Conservation (phyloP, 345 rosid genomes). For the Arabis alpina region DNA sequence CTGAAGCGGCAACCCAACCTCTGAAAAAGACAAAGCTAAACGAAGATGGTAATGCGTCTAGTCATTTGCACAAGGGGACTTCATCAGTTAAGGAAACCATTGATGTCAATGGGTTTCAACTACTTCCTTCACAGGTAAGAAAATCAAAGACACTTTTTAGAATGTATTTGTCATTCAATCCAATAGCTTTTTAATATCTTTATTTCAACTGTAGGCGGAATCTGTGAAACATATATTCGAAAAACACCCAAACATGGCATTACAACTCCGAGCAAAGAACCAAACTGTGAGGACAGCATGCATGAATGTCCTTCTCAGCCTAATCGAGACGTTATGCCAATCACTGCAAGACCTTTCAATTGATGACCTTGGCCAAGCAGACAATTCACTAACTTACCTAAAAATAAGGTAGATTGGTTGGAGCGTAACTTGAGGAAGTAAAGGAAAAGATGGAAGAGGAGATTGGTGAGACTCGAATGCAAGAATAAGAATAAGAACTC, state of each 20-base stretch:
- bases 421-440: slow-evolving; percentile 4
- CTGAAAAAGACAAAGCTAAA: neutral
- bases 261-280: neutral
- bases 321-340: neutral
- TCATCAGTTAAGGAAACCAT: neutral
- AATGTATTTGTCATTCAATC: too few species aligned
- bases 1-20: neutral
- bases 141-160: neutral
- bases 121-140: slow-evolving; percentile 7
- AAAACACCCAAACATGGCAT: slow-evolving; percentile 15
- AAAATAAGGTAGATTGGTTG: slow-evolving; percentile 7
- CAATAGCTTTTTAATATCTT: neutral
- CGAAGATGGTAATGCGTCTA: neutral
- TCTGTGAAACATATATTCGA: neutral
- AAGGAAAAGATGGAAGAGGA: neutral
- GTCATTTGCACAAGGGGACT: neutral
- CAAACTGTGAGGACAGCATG: slow-evolving; percentile 6
- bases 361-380: neutral
- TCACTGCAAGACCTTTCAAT: neutral
- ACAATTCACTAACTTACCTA: neutral
- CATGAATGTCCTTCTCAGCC: slow-evolving; percentile 11
- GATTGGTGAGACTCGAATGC: too few species aligned
- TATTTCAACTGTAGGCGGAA: neutral
- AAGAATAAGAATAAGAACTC: too few species aligned
- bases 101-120: slow-evolving; percentile 14